phyloP scores from a whole-genome alignment of 2,329 filamentous ascomycete genomes.

The Drechslerella stenobrocha region DNA sequence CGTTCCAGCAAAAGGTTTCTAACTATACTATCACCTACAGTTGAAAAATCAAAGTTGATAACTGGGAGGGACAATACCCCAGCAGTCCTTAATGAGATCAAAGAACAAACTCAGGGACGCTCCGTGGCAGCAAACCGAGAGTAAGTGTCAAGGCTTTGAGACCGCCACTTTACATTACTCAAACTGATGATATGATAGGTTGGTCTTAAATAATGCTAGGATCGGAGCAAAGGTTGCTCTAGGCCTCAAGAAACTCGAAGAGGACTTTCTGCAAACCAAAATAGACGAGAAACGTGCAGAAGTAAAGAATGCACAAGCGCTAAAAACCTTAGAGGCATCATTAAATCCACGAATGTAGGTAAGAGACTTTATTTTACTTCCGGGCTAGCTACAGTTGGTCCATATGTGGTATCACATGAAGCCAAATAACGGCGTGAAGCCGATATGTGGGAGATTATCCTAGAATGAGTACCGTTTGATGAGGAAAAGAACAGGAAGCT shows the following conservation, averaged over 20 bases:
- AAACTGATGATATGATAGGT: slow-evolving; percentile 37
- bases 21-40: neutral
- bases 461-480: too few species aligned
- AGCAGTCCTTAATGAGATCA: slow-evolving; percentile 76
- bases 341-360: neutral
- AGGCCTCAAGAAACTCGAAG: slow-evolving; percentile 57
- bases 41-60: slow-evolving; percentile 64
- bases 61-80: slow-evolving; percentile 80
- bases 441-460: too few species aligned
- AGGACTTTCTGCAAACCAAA: neutral
- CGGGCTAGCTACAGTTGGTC: neutral
- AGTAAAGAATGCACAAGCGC: neutral
- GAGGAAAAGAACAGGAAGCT: too few species aligned
- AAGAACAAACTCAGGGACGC: slow-evolving; percentile 72
- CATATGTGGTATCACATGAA: too few species aligned
- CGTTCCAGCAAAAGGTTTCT: neutral
- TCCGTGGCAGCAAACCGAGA: slow-evolving; percentile 75
- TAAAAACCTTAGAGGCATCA: neutral
- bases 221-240: slow-evolving; percentile 68
- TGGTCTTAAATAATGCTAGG: slow-evolving; percentile 69
- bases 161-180: neutral
- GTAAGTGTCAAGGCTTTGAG: slow-evolving; percentile 7
- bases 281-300: neutral
- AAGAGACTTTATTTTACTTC: neutral
- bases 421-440: too few species aligned